Evolutionary conservation across 2,329 filamentous ascomycete species (phyloP).

Genomic region (Sphaerulina populicola): DNA sequence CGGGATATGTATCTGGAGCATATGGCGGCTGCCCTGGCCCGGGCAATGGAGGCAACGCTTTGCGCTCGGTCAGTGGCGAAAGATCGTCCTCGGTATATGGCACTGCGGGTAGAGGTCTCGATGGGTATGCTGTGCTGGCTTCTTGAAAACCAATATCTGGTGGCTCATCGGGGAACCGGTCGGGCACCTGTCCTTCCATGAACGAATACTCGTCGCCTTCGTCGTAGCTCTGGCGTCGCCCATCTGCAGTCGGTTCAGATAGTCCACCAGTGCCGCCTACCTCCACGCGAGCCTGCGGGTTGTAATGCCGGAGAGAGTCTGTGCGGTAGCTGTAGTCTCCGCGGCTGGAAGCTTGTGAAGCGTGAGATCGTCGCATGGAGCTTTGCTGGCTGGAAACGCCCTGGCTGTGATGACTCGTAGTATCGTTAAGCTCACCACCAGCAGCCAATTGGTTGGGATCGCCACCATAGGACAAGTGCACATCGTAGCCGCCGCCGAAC

Average conservation of each 20-base stretch:
- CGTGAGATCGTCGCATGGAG: slow-evolving; percentile 39
- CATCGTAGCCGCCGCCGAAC: slow-evolving; percentile 63
- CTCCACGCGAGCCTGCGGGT: slow-evolving; percentile 64
- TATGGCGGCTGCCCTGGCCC: slow-evolving; percentile 19
- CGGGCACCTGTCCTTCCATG: slow-evolving; percentile 36
- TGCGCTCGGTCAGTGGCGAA: slow-evolving; percentile 17
- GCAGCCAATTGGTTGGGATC: slow-evolving; percentile 39
- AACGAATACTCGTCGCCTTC: slow-evolving; percentile 69
- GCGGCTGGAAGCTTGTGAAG: slow-evolving; percentile 34
- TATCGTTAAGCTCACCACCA: slow-evolving; percentile 28
- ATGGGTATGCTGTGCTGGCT: slow-evolving; percentile 51
- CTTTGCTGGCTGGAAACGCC: slow-evolving; percentile 39
- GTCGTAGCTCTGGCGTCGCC: slow-evolving; percentile 74
- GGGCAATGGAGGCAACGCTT: slow-evolving; percentile 14
- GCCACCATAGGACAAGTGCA: slow-evolving; percentile 53
- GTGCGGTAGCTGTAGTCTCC: slow-evolving; percentile 38
- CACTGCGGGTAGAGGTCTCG: slow-evolving; percentile 54
- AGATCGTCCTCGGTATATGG: slow-evolving; percentile 47
- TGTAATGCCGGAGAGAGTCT: slow-evolving; percentile 51
- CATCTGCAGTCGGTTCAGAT: slow-evolving; percentile 58
- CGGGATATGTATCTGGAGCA: slow-evolving; percentile 23
- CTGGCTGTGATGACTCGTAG: slow-evolving; percentile 29
- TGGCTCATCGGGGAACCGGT: slow-evolving; percentile 49
- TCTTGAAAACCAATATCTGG: slow-evolving; percentile 93
- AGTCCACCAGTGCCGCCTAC: slow-evolving; percentile 85